Evolutionary conservation across 495 filamentous ascomycete species (phyloP).

Genomic region (Aspergillus cristatus): DNA sequence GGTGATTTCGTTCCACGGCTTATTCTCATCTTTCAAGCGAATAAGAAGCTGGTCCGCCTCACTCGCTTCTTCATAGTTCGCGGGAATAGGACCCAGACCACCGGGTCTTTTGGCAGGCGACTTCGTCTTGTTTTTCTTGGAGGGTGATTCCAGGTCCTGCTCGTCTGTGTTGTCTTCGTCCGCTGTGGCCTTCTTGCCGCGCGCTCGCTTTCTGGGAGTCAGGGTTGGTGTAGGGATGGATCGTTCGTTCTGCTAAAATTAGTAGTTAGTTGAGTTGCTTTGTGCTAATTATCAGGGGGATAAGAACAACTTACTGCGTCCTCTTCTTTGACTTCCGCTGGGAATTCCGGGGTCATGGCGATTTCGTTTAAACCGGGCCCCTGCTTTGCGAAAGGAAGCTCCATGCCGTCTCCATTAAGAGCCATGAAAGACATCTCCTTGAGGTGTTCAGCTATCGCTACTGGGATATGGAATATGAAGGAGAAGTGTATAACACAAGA

Average conservation of each 20-base stretch:
- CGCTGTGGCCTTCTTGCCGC: background rate
- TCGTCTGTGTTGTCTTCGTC: background rate
- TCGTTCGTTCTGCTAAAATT: background rate
- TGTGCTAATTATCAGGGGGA: no score
- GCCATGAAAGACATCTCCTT: no score
- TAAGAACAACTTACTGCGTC: no score
- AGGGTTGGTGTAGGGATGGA: background rate
- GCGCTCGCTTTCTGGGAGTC: conserved; percentile 5
- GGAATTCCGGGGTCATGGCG: no score
- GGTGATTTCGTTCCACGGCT: conserved; percentile 13
- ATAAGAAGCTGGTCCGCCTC: conserved; percentile 11
- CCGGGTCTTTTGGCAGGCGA: background rate
- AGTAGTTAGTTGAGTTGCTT: no score
- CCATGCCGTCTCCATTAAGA: no score
- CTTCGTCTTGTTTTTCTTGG: conserved; percentile 2
- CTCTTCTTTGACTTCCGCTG: no score
- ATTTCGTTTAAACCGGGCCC: no score
- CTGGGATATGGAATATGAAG: no score
- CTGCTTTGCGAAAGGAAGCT: no score
- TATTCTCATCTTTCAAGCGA: conserved; percentile 12
- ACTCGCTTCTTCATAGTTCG: conserved; percentile 6
- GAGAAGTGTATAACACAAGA: no score
- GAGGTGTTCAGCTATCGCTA: no score
- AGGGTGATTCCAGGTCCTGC: background rate
- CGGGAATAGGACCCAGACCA: conserved; percentile 8